A percentile compares a stretch with the other conserved stretches of the same genome.
Conservation (phyloP, 1,284 basidiomycete genomes). For the Papiliotrema laurentii region DNA sequence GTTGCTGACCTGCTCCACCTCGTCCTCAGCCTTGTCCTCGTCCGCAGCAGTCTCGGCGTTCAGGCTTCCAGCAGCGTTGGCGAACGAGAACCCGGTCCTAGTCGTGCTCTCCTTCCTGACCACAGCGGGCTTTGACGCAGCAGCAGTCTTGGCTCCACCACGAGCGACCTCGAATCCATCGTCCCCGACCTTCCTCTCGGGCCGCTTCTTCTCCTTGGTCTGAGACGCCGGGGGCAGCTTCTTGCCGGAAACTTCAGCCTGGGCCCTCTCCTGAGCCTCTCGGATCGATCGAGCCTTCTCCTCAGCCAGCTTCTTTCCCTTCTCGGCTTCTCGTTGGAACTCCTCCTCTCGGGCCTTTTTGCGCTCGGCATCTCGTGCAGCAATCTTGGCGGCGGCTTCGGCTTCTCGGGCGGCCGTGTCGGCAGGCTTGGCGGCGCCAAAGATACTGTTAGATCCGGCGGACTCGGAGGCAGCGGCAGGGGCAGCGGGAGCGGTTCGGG, state of each 20-base stretch:
- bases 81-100: conserved; percentile 40
- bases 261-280: conserved; percentile 31
- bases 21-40: conserved; percentile 10
- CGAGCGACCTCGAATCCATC: conserved; percentile 37
- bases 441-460: conserved; percentile 49
- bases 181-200: conserved; percentile 15
- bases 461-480: conserved; percentile 49
- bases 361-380: conserved; percentile 29
- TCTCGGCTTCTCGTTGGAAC: conserved; percentile 27
- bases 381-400: conserved; percentile 44
- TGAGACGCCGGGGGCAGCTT: background rate
- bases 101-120: conserved; percentile 30
- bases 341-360: conserved; percentile 31
- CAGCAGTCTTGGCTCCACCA: conserved; percentile 8
- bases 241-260: conserved; percentile 7
- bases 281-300: conserved; percentile 25
- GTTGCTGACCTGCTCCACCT: background rate
- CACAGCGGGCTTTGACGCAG: conserved; percentile 6
- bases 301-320: conserved; percentile 32
- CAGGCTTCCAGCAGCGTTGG: conserved; percentile 29
- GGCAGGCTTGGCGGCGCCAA: conserved; percentile 86
- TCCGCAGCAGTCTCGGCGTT: conserved; percentile 25
- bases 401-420: conserved; percentile 73
- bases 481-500: conserved; percentile 54
- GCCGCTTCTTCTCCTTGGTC: background rate